Evolutionary conservation across 331 rosid species (phyloP).

Genomic region (Acacia pycnantha): DNA sequence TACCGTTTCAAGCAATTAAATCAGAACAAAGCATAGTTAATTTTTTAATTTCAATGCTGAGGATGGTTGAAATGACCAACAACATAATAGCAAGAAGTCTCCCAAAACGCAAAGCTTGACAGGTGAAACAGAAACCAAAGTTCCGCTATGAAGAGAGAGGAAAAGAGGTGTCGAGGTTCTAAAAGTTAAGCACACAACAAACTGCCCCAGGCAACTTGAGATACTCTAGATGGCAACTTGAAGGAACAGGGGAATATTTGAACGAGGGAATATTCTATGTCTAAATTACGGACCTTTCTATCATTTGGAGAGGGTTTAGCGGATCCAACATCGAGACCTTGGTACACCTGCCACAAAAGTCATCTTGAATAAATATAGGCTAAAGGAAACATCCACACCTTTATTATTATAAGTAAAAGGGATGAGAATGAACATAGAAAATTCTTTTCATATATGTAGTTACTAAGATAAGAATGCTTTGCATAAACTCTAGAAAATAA

Average conservation of each 20-base stretch:
- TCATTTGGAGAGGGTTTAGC: slow-evolving; percentile 1
- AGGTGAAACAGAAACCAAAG: background rate
- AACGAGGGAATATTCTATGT: background rate
- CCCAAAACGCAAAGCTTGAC: background rate
- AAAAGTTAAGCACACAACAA: background rate
- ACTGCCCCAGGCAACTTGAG: background rate
- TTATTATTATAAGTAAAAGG: background rate
- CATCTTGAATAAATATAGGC: background rate
- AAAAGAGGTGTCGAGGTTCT: background rate
- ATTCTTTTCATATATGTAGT: background rate
- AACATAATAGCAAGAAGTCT: background rate
- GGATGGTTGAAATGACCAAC: background rate
- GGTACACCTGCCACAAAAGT: slow-evolving; percentile 39
- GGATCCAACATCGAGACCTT: slow-evolving; percentile 6
- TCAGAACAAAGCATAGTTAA: background rate
- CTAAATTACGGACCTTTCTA: slow-evolving; percentile 50
- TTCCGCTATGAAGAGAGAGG: background rate
- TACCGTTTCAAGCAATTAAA: background rate
- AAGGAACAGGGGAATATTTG: background rate
- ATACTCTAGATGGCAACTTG: background rate
- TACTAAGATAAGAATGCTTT: background rate
- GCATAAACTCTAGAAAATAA: background rate
- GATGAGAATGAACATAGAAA: background rate
- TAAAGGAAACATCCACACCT: background rate
- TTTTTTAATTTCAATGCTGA: background rate